A percentile compares a stretch with the other conserved stretches of the same genome.
phyloP scores from a whole-genome alignment of 2,329 filamentous ascomycete species.

The Talaromyces sp. region DNA sequence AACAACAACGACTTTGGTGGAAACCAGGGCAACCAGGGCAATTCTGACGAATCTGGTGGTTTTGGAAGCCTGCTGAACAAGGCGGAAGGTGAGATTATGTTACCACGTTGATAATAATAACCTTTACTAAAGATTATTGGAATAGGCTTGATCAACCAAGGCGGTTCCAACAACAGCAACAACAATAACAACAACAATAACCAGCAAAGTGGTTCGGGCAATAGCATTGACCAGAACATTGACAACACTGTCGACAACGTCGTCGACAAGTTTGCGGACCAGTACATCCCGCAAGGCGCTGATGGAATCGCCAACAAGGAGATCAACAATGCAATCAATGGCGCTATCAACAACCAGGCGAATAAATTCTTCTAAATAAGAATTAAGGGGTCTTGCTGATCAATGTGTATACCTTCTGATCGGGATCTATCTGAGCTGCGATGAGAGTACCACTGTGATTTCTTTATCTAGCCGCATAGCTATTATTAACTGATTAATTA shows the following conservation, averaged over 20 bases:
- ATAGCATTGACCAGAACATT: neutral
- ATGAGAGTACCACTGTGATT: neutral
- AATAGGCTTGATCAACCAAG: neutral
- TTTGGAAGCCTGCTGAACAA: neutral
- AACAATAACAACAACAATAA: neutral
- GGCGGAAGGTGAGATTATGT: neutral
- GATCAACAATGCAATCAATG: neutral
- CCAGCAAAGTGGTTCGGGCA: neutral
- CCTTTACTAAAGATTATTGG: neutral
- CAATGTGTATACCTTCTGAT: no score
- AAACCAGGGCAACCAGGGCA: neutral
- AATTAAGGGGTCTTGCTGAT: neutral
- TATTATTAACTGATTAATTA: neutral
- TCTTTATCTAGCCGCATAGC: neutral
- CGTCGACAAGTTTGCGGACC: conserved; percentile 1
- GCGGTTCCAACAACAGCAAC: neutral
- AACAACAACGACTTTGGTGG: neutral
- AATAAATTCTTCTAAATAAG: neutral
- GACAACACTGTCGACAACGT: neutral
- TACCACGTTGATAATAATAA: neutral
- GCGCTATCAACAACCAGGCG: neutral
- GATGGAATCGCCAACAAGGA: neutral
- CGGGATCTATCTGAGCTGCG: no score
- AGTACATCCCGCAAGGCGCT: neutral
- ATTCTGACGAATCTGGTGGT: neutral